phyloP scores from a whole-genome alignment of 1,284 basidiomycete species.

The Spongispora temasekensis region DNA sequence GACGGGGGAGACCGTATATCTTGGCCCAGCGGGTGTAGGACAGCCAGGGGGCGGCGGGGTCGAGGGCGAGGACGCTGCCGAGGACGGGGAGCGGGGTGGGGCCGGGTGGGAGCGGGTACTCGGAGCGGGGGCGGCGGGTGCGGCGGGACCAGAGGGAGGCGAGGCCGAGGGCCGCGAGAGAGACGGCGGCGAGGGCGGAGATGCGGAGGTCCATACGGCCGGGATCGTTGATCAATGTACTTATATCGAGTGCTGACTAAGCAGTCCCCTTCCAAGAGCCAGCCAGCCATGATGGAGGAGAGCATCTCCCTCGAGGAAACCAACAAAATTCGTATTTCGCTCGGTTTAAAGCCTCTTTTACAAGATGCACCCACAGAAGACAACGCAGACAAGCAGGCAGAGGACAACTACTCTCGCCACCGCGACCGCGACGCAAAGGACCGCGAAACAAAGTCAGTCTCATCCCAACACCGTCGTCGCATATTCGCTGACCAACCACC shows the following conservation, averaged over 20 bases:
- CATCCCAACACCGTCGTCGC: conserved; percentile 11
- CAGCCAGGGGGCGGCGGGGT: conserved; percentile 23
- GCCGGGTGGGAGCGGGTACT: conserved; percentile 27
- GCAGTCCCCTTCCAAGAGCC: too few relatives aligned
- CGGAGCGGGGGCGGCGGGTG: not conserved
- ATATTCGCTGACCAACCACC: conserved; percentile 31
- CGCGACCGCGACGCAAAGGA: conserved; percentile 72
- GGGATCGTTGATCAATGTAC: too few relatives aligned
- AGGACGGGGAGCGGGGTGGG: conserved; percentile 29
- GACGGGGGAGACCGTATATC: conserved; percentile 17
- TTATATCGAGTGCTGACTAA: too few relatives aligned
- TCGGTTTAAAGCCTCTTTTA: conserved; percentile 92
- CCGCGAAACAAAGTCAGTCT: conserved; percentile 72
- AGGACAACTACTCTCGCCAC: conserved; percentile 79
- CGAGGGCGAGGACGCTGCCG: conserved; percentile 28
- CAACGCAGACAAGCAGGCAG: conserved; percentile 78
- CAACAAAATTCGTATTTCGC: conserved; percentile 92
- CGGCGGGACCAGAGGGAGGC: conserved; percentile 11
- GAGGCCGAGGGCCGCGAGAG: conserved; percentile 10
- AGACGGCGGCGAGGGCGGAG: conserved; percentile 9
- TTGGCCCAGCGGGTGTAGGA: conserved; percentile 31
- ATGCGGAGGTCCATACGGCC: conserved; percentile 20
- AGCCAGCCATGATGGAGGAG: conserved; percentile 82
- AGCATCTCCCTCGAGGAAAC: conserved; percentile 96
- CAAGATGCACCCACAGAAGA: conserved; percentile 69